These are phyloP conservation scores for Globisporangium canariense DNA, from an alignment of 352 stramenopile genomes.

Conservation along the genomic window DNA sequence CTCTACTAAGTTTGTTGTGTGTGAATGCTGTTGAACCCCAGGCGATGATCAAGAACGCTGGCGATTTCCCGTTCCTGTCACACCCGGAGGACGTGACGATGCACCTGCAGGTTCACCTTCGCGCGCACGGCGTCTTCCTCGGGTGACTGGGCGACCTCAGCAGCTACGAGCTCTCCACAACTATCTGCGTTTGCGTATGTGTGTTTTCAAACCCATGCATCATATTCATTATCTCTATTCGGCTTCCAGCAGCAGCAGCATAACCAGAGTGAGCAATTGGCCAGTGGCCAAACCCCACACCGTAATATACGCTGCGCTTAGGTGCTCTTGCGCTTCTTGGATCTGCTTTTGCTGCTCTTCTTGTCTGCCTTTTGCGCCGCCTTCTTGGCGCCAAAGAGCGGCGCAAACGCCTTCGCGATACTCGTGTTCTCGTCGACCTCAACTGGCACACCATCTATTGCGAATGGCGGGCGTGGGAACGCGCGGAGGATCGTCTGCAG, in stretches of 20 bases:
- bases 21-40: slow-evolving; percentile 10
- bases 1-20: neutral
- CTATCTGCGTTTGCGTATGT: neutral
- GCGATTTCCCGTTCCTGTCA: slow-evolving; percentile 71
- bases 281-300: neutral
- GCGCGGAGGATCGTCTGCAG: slow-evolving; percentile 71
- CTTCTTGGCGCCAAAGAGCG: slow-evolving; percentile 38
- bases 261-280: neutral
- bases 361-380: slow-evolving; percentile 19
- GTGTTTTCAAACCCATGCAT: slow-evolving; percentile 6
- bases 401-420: slow-evolving; percentile 37
- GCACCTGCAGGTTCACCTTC: slow-evolving; percentile 72
- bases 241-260: neutral
- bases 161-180: neutral
- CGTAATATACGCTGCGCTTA: neutral
- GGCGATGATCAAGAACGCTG: slow-evolving; percentile 64
- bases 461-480: slow-evolving; percentile 53
- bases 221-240: slow-evolving; percentile 15
- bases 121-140: slow-evolving; percentile 47
- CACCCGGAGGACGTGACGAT: slow-evolving; percentile 74
- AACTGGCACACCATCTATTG: slow-evolving; percentile 39
- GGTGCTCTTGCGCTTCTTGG: slow-evolving; percentile 44
- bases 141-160: slow-evolving; percentile 18
- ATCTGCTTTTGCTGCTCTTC: slow-evolving; percentile 15
- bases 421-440: slow-evolving; percentile 44